A percentile compares a stretch with the other conserved stretches of the same genome.
phyloP scores from a whole-genome alignment of 176 grass and related monocot genomes.

The Hyparrhenia diplandra region DNA sequence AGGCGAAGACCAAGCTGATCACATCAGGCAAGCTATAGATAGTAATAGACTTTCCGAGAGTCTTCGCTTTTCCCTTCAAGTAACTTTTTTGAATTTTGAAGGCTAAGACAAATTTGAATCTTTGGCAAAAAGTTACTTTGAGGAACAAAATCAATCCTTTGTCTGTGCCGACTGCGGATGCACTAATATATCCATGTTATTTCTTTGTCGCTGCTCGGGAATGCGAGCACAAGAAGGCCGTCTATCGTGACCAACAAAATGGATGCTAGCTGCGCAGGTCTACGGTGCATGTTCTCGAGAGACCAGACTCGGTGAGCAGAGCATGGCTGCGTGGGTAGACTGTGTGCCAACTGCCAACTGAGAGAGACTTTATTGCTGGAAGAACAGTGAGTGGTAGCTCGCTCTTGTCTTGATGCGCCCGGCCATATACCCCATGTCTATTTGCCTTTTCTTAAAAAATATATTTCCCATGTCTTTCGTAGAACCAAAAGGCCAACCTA shows the following conservation, averaged over 20 bases:
- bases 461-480: neutral
- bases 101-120: neutral
- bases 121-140: neutral
- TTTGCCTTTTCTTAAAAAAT: no score
- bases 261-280: neutral
- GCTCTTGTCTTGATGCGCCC: neutral
- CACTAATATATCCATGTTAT: neutral
- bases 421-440: neutral
- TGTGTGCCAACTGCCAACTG: neutral
- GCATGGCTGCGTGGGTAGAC: neutral
- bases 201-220: neutral
- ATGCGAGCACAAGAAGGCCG: neutral
- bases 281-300: neutral
- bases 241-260: neutral
- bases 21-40: neutral
- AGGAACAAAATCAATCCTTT: neutral
- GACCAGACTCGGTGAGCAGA: neutral
- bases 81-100: constrained; percentile 1
- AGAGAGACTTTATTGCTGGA: neutral
- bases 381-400: neutral
- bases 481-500: neutral
- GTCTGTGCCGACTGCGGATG: neutral
- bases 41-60: neutral
- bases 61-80: neutral
- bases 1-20: neutral